A percentile compares a stretch with the other conserved stretches of the same genome.
Conservation (phyloP, 2,329 filamentous ascomycete species). For the Teratosphaeriaceae sp. region DNA sequence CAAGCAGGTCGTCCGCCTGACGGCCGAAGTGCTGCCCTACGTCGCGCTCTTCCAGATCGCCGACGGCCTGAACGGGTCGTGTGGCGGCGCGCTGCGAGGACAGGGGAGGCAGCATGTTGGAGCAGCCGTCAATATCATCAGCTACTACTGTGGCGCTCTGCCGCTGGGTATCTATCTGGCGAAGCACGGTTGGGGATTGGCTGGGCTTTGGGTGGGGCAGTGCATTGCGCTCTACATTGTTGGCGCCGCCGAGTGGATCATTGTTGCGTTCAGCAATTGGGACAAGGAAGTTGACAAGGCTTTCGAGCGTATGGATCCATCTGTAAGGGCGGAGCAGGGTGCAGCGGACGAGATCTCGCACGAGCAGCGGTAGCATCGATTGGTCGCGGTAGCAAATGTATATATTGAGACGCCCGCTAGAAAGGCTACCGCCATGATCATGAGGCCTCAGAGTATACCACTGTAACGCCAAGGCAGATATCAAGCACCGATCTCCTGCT, state of each 20-base stretch:
- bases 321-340: slow-evolving; percentile 35
- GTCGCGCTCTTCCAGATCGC: slow-evolving; percentile 88
- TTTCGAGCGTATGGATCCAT: slow-evolving; percentile 60
- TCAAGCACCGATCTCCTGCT: background rate
- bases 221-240: slow-evolving; percentile 69
- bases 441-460: background rate
- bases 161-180: slow-evolving; percentile 79
- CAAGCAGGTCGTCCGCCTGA: slow-evolving; percentile 61
- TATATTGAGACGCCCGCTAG: too few relatives aligned
- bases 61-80: slow-evolving; percentile 78
- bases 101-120: slow-evolving; percentile 86
- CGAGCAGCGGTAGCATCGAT: background rate
- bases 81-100: slow-evolving; percentile 71
- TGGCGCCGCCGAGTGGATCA: slow-evolving; percentile 68
- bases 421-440: background rate
- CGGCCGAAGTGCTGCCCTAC: slow-evolving; percentile 72
- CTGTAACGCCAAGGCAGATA: too few relatives aligned
- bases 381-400: too few relatives aligned
- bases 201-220: slow-evolving; percentile 67
- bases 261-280: slow-evolving; percentile 75
- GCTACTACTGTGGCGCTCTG: slow-evolving; percentile 76
- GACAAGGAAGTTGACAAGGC: slow-evolving; percentile 64
- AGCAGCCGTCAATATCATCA: slow-evolving; percentile 71
- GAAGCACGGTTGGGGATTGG: slow-evolving; percentile 77
- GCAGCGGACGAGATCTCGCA: slow-evolving; percentile 3